Conservation (phyloP, 768 basidiomycete species). For the Phlegmacium glaucopus region DNA sequence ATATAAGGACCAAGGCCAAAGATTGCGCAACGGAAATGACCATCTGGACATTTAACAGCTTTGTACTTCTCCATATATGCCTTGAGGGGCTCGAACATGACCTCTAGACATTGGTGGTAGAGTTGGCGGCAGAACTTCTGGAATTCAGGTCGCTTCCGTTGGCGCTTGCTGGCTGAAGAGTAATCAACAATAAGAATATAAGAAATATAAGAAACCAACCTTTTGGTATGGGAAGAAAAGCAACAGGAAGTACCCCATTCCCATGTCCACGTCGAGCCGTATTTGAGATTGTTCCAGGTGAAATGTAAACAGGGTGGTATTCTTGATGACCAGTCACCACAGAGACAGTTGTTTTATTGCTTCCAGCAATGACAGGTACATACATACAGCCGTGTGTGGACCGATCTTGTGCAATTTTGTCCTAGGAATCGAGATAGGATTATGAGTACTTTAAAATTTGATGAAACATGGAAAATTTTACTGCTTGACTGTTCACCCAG, state of each 20-base stretch:
- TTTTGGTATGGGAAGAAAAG: constrained; percentile 34
- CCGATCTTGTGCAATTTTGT: constrained; percentile 1
- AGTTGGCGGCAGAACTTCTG: constrained; percentile 18
- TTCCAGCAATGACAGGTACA: constrained; percentile 20
- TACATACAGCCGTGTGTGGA: constrained; percentile 12
- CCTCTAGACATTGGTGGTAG: constrained; percentile 20
- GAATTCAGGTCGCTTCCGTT: constrained; percentile 13
- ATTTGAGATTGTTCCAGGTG: constrained; percentile 26
- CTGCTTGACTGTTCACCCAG: constrained; percentile 3
- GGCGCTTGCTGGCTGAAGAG: constrained; percentile 12
- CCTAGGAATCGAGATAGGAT: neutral
- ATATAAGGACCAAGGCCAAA: constrained; percentile 27
- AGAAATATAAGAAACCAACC: constrained; percentile 13
- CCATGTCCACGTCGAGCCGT: constrained; percentile 26
- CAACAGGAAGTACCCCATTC: constrained; percentile 24
- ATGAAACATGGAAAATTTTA: neutral
- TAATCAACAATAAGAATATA: neutral
- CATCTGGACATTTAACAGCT: constrained; percentile 28
- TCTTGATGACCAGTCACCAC: constrained; percentile 32
- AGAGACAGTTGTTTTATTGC: constrained; percentile 25
- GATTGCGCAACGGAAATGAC: constrained; percentile 26
- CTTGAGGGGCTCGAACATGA: constrained; percentile 10
- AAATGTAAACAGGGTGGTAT: constrained; percentile 30
- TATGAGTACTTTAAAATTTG: too few relatives aligned
- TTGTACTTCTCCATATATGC: constrained; percentile 15